phyloP scores from a whole-genome alignment of 2,329 filamentous ascomycete genomes.

The Botrytis pseudocinerea region DNA sequence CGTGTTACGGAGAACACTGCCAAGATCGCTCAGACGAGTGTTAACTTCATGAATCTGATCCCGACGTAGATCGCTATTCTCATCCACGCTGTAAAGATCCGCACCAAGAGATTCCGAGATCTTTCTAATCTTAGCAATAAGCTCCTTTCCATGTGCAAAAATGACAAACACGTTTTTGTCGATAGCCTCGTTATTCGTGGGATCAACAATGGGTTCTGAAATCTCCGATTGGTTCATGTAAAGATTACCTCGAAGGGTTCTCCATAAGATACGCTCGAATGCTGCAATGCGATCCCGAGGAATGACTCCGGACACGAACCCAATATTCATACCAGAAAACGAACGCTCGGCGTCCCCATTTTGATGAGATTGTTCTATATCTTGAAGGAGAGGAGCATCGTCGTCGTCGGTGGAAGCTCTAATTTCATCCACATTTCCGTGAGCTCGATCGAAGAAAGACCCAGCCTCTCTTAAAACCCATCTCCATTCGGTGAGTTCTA shows the following conservation, averaged over 20 bases:
- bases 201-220: constrained; percentile 86
- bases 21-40: constrained; percentile 83
- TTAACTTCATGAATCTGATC: constrained; percentile 99
- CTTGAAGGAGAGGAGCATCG: constrained; percentile 88
- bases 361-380: constrained; percentile 81
- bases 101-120: constrained; percentile 97
- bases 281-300: constrained; percentile 87
- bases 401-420: constrained; percentile 81
- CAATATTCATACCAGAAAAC: constrained; percentile 98
- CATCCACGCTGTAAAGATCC: constrained; percentile 93
- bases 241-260: constrained; percentile 92
- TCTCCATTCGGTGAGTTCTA: constrained; percentile 96
- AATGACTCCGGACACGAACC: constrained; percentile 96
- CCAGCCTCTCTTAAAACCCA: constrained; percentile 97
- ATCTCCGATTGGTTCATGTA: constrained; percentile 99
- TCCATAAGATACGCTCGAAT: constrained; percentile 97
- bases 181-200: constrained; percentile 85
- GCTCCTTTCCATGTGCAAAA: constrained; percentile 97
- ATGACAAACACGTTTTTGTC: constrained; percentile 99
- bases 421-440: constrained; percentile 96
- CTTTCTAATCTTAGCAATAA: constrained; percentile 97
- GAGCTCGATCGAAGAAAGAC: constrained; percentile 94
- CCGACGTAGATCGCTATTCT: constrained; percentile 91
- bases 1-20: constrained; percentile 91
- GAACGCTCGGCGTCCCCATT: constrained; percentile 68